These are phyloP conservation scores for Dipteronia sinensis DNA, from an alignment of 345 rosid genomes.

Conservation along the genomic window DNA sequence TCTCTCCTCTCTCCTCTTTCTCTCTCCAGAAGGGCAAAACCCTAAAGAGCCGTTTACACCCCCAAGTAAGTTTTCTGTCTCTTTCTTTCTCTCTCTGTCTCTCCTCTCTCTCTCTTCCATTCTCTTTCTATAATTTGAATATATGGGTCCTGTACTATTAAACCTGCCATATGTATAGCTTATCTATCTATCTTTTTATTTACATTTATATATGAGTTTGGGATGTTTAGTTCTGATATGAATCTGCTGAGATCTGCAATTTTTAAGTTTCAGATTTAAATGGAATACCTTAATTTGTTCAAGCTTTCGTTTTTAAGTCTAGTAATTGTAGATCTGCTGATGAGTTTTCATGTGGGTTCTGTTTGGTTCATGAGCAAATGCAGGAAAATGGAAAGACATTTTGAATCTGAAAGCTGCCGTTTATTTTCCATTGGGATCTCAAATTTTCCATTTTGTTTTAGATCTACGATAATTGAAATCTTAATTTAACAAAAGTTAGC, in stretches of 20 bases:
- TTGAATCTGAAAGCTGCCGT: conserved; percentile 23
- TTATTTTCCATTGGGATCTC: conserved; percentile 19
- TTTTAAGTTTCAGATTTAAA: conserved; percentile 27
- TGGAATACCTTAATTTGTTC: conserved; percentile 12
- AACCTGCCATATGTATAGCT: conserved; percentile 20
- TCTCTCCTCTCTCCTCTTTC: conserved; percentile 70
- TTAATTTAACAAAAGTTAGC: not conserved
- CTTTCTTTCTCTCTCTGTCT: conserved; percentile 56
- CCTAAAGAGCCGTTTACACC: conserved; percentile 80
- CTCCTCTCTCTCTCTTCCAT: conserved; percentile 41
- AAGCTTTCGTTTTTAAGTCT: conserved; percentile 4
- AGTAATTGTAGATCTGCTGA: conserved; percentile 35
- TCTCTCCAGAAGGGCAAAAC: conserved; percentile 85
- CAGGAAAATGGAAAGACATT: conserved; percentile 5
- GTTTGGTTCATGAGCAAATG: conserved; percentile 22
- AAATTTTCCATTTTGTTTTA: not conserved
- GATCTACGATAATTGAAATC: conserved; percentile 9
- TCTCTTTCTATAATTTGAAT: conserved; percentile 60
- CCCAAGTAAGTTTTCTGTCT: conserved; percentile 94
- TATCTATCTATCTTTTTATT: conserved; percentile 8
- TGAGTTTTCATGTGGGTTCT: conserved; percentile 23
- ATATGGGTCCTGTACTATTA: conserved; percentile 56
- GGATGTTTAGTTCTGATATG: conserved; percentile 6
- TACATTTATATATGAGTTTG: conserved; percentile 2
- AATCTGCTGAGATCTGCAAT: conserved; percentile 43